Conservation (phyloP, 306 rosid species). For the Cyclanthera cordifolia region DNA sequence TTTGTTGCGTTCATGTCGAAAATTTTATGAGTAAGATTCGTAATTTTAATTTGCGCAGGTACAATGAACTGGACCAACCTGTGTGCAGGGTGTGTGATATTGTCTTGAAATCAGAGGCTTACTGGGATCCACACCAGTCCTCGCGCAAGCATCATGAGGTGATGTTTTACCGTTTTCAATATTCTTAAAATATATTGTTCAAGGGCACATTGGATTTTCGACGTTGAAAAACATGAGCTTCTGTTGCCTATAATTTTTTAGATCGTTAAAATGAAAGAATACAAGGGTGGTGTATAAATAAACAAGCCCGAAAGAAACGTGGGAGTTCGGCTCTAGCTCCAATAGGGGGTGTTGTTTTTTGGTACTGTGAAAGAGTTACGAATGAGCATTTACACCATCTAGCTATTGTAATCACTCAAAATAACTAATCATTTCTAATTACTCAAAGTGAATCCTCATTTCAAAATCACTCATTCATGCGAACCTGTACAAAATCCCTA, state of each 20-base stretch:
- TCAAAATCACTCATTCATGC: too few relatives aligned
- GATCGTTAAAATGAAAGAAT: neutral
- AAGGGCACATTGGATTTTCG: neutral
- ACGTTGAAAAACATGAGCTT: neutral
- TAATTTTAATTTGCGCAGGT: slow-evolving; percentile 28
- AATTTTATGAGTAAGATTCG: neutral
- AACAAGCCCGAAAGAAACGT: neutral
- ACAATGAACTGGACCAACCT: slow-evolving; percentile 71
- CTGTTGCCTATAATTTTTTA: neutral
- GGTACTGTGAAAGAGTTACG: too few relatives aligned
- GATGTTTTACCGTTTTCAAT: slow-evolving; percentile 11
- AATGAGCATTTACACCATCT: too few relatives aligned
- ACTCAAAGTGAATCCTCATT: too few relatives aligned
- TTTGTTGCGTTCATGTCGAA: neutral
- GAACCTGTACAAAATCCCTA: too few relatives aligned
- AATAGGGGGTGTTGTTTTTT: too few relatives aligned
- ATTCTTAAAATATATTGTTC: neutral
- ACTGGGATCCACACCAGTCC: slow-evolving; percentile 74
- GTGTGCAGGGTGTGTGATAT: slow-evolving; percentile 71
- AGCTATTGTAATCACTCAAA: too few relatives aligned
- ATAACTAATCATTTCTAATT: too few relatives aligned
- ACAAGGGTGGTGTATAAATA: too few relatives aligned
- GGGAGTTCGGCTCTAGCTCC: neutral
- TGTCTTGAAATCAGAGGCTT: slow-evolving; percentile 58
- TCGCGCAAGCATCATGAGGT: slow-evolving; percentile 92